Evolutionary conservation across 768 basidiomycete genomes (phyloP).

Genomic region (Russula dissimulans): DNA sequence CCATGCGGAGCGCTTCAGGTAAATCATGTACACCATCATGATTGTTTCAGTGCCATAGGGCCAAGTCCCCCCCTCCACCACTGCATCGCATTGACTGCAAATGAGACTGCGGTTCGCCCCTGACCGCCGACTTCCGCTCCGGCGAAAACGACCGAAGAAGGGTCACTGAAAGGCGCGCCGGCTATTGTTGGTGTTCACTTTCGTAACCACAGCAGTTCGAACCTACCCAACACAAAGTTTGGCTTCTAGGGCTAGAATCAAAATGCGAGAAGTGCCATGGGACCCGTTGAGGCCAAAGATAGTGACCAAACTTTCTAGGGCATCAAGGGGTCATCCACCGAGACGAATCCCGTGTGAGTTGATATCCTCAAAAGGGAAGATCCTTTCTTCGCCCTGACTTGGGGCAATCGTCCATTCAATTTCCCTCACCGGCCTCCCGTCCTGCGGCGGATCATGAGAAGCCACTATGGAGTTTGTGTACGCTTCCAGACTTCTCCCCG

Average conservation of each 20-base stretch:
- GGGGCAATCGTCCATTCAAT: not conserved
- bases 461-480: not conserved
- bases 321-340: not conserved
- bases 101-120: not conserved
- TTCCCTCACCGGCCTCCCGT: not conserved
- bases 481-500: too few relatives aligned
- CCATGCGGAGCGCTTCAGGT: too few relatives aligned
- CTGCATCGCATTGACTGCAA: too few relatives aligned
- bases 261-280: not conserved
- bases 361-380: conserved; percentile 58
- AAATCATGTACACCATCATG: too few relatives aligned
- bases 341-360: not conserved
- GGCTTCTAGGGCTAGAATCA: not conserved
- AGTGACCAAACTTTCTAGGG: not conserved
- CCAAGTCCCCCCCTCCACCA: too few relatives aligned
- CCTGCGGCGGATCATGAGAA: conserved; percentile 3
- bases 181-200: too few relatives aligned
- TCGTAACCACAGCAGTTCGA: not conserved
- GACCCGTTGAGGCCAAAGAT: not conserved
- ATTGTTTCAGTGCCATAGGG: too few relatives aligned
- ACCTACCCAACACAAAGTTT: not conserved
- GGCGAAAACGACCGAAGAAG: not conserved
- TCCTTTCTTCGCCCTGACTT: conserved; percentile 34
- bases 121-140: not conserved
- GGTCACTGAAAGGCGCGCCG: not conserved